Base-by-base conservation (phyloP, 2,329 filamentous ascomycete species). In the Trichoderma sp. region DNA sequence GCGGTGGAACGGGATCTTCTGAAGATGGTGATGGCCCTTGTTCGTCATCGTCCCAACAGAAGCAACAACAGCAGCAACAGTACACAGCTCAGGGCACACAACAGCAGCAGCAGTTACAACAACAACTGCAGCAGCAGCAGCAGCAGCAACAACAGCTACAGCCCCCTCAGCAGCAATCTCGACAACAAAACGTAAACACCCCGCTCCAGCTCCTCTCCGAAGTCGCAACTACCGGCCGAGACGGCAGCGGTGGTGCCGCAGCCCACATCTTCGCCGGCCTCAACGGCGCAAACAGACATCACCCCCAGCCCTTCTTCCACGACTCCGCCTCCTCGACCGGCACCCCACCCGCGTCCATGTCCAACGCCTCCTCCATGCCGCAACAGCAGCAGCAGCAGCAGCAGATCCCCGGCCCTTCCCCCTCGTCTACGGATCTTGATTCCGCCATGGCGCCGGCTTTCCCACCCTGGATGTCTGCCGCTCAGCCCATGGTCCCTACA, bases 181-280 rank as follows among this genome's bases (percentile, higher is more conserved):
- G 74, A 17, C 74, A 75, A 15, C 34, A 36, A 28, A 77, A 81
- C 76, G 82, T 81, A 36, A 88, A 85, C 75, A 88, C 87, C 0
- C 87, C 87, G 1, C 82, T 89, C 4, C 85, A 88, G 67, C 81
- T 89, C 28, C 82, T 89, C 7, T 88, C 87, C 47, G 87, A 89
- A 74, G 84, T 88, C 39, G 87, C 87, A n/a, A 85, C 87, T 17
- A 85, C 84, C 72, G 80, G 79, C 39, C 83, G 84, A 64, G 82
- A 84, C 57, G 74, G 74, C 39, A 71, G 74, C 57, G 74, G 74
- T 30, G 71, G 74, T 58, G 73, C 68, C 11, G 72, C 71, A 23
- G 62, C 74, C n/a, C 53, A 75, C 4, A 73, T 75, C 23, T 75
- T 73, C 72, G 62, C 75, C 71, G 73, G 75, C 73, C 71, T 76